Percentiles rank a stretch among this genome's conserved stretches.
phyloP scores from a whole-genome alignment of 371 early-diverging fungal species.

The Mortierella sp. region DNA sequence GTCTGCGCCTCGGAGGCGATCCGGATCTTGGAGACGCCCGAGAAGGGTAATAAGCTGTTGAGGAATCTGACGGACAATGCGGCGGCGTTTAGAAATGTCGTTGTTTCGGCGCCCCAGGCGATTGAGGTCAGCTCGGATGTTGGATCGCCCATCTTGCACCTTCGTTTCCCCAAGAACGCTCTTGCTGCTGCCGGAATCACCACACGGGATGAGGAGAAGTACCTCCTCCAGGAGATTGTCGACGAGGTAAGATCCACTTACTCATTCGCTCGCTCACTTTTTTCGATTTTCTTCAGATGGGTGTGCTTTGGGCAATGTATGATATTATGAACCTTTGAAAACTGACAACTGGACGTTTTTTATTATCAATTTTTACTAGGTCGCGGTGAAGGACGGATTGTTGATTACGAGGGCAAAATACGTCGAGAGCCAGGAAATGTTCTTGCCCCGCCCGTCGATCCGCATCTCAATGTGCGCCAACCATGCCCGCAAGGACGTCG shows the following conservation, averaged over 20 bases:
- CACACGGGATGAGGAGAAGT: conserved; percentile 70
- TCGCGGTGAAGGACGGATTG: conserved; percentile 79
- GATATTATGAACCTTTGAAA: not conserved
- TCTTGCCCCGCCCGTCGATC: conserved; percentile 84
- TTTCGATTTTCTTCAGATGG: not conserved
- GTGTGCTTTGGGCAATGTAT: not conserved
- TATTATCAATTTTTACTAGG: conserved; percentile 23
- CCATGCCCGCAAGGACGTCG: conserved; percentile 85
- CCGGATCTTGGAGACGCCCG: conserved; percentile 64
- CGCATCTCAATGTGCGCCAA: conserved; percentile 83
- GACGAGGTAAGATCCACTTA: conserved; percentile 76
- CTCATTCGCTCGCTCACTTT: too few species aligned
- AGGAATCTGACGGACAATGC: conserved; percentile 38
- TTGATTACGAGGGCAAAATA: conserved; percentile 91
- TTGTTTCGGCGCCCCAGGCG: conserved; percentile 14
- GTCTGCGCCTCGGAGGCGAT: conserved; percentile 92
- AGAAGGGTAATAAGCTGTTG: conserved; percentile 53
- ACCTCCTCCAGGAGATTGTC: conserved; percentile 85
- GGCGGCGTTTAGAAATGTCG: conserved; percentile 47
- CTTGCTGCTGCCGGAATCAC: conserved; percentile 58
- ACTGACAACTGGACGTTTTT: not conserved
- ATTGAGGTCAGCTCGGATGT: conserved; percentile 60
- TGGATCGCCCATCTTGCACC: conserved; percentile 79
- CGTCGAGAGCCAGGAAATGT: conserved; percentile 86
- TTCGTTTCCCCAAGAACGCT: conserved; percentile 68